A percentile compares a stretch with the other conserved stretches of the same genome.
Evolutionary conservation across 441 rosid genomes (phyloP).

Genomic region (Euphorbia corollata): DNA sequence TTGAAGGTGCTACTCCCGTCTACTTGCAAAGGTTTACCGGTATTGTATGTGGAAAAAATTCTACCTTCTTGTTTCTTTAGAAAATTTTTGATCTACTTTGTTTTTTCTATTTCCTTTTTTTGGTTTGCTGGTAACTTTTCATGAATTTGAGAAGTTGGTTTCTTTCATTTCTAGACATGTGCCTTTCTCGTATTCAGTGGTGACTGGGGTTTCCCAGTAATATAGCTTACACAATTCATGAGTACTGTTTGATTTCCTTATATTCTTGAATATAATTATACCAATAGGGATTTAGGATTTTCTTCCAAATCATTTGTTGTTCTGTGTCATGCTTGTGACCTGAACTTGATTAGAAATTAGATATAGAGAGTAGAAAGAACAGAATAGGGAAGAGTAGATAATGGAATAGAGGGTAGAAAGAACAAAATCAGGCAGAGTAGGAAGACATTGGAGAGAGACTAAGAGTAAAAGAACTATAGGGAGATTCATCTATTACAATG

Average conservation of each 20-base stretch:
- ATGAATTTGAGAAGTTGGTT: not conserved
- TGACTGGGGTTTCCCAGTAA: not conserved
- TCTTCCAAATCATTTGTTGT: not conserved
- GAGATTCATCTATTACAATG: too few relatives aligned
- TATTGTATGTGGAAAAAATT: conserved; percentile 49
- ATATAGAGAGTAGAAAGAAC: too few relatives aligned
- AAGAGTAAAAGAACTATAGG: not conserved
- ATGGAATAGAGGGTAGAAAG: too few relatives aligned
- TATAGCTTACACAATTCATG: not conserved
- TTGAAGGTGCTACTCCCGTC: conserved; percentile 90
- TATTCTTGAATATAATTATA: not conserved
- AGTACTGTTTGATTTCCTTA: not conserved
- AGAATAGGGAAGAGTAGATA: too few relatives aligned
- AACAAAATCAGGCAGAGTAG: too few relatives aligned
- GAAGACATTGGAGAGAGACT: too few relatives aligned
- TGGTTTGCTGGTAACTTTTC: not conserved
- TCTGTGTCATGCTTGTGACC: not conserved
- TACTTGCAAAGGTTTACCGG: conserved; percentile 72
- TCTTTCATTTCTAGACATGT: not conserved
- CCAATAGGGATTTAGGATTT: not conserved
- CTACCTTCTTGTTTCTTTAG: not conserved
- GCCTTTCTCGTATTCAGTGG: not conserved
- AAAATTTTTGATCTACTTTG: not conserved
- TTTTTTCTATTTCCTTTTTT: not conserved
- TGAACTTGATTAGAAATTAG: too few relatives aligned